A percentile compares a stretch with the other conserved stretches of the same genome.
phyloP scores from a whole-genome alignment of 1,284 basidiomycete species.

The Microbotryum intermedium region DNA sequence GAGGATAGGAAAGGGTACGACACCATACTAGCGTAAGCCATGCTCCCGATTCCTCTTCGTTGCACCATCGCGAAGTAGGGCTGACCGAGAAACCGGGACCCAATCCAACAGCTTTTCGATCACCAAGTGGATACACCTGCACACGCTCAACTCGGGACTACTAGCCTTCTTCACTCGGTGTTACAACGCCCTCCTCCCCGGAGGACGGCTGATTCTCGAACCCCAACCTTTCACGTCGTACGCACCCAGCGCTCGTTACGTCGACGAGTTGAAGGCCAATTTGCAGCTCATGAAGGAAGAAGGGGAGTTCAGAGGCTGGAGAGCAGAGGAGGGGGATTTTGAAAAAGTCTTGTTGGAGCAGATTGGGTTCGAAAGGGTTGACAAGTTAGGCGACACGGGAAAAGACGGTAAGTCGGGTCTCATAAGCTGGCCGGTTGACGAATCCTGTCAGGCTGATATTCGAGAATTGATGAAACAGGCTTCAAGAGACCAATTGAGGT shows the following conservation, averaged over 20 bases:
- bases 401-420: conserved; percentile 47
- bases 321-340: conserved; percentile 49
- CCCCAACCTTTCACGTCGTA: conserved; percentile 73
- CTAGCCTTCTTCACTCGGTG: conserved; percentile 55
- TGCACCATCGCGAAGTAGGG: neutral
- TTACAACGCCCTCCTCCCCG: conserved; percentile 49
- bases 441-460: neutral
- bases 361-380: conserved; percentile 53
- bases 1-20: conserved; percentile 57
- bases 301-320: conserved; percentile 52
- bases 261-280: conserved; percentile 1
- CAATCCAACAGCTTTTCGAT: conserved; percentile 58
- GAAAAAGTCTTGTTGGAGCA: conserved; percentile 45
- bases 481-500: conserved; percentile 18
- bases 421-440: too few relatives aligned
- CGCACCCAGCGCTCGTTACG: conserved; percentile 50
- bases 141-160: conserved; percentile 60
- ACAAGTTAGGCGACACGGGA: conserved; percentile 51
- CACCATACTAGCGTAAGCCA: conserved; percentile 60
- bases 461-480: neutral
- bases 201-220: conserved; percentile 60
- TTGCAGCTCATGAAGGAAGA: conserved; percentile 38
- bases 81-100: too few relatives aligned
- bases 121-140: conserved; percentile 77
- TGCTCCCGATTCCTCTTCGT: neutral